A percentile compares a stretch with the other conserved stretches of the same genome.
Conservation (phyloP, 176 grass and related monocot genomes). For the Bothriochloa decipiens region DNA sequence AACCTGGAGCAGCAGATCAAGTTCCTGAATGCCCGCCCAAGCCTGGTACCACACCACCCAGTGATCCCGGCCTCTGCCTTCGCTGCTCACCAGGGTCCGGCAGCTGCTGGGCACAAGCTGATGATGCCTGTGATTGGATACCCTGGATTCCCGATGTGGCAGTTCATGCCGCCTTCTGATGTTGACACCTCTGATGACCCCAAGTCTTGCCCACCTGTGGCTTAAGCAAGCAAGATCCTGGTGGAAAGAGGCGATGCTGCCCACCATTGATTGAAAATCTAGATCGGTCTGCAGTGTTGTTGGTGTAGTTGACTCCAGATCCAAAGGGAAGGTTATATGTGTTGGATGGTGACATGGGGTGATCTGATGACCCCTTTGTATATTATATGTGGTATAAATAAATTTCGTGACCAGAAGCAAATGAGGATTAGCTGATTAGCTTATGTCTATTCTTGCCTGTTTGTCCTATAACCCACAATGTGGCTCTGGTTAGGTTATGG, state of each 20-base stretch:
- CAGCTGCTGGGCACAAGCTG: constrained; percentile 70
- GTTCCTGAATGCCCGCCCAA: constrained; percentile 63
- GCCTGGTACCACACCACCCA: constrained; percentile 57
- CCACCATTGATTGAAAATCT: constrained; percentile 30
- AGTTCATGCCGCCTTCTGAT: constrained; percentile 87
- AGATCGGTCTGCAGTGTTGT: constrained; percentile 23
- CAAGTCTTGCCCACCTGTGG: constrained; percentile 81
- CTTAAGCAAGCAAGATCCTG: constrained; percentile 44
- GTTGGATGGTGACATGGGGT: constrained; percentile 33
- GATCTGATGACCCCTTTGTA: constrained; percentile 49
- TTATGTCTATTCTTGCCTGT: background rate
- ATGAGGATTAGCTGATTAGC: background rate
- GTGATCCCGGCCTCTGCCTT: constrained; percentile 71
- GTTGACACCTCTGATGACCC: constrained; percentile 89
- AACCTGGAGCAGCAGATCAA: constrained; percentile 89
- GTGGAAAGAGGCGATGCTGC: constrained; percentile 50
- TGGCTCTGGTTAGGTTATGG: background rate
- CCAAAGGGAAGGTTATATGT: constrained; percentile 39
- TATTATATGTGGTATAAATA: constrained; percentile 41
- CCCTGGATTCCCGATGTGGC: constrained; percentile 95
- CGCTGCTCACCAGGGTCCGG: constrained; percentile 49
- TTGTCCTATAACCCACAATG: background rate
- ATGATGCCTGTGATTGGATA: constrained; percentile 92
- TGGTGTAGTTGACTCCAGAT: constrained; percentile 57
- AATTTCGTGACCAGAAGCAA: constrained; percentile 20